A percentile compares a stretch with the other conserved stretches of the same genome.
Evolutionary conservation across 768 basidiomycete species (phyloP).

Genomic region (Pisolithus marmoratus): DNA sequence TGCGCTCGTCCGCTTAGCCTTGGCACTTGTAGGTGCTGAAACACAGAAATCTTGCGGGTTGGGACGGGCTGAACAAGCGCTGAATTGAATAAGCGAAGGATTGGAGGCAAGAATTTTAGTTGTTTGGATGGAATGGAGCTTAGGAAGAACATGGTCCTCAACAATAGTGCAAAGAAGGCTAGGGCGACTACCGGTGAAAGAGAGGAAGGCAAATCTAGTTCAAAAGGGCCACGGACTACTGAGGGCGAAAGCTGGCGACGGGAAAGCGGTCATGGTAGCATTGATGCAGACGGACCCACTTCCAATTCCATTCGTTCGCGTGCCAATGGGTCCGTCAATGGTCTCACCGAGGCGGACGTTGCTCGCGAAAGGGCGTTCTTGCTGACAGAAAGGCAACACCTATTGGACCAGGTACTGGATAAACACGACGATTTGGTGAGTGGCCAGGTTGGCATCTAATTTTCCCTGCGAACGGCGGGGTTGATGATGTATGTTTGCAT

Average conservation of each 20-base stretch:
- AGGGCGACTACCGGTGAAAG: background rate
- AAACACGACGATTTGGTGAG: constrained; percentile 73
- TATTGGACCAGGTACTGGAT: constrained; percentile 55
- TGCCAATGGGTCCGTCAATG: background rate
- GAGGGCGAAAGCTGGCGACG: background rate
- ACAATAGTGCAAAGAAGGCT: background rate
- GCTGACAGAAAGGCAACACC: constrained; percentile 52
- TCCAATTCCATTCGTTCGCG: background rate
- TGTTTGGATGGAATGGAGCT: background rate
- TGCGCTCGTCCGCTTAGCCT: background rate
- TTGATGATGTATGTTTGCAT: constrained; percentile 1
- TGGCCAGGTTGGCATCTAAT: constrained; percentile 9
- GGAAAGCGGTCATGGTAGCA: background rate
- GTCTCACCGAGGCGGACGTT: constrained; percentile 15
- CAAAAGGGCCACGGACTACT: background rate
- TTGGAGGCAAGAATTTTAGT: background rate
- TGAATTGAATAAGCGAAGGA: background rate
- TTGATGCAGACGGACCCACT: background rate
- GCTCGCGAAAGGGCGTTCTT: constrained; percentile 37
- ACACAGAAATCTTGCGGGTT: background rate
- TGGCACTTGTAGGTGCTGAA: background rate
- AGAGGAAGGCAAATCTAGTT: background rate
- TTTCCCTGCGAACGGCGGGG: background rate
- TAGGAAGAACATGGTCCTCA: background rate
- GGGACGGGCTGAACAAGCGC: background rate